Evolutionary conservation across 1,284 basidiomycete genomes (phyloP), one percentile per base, ranked within the genome.

Genomic region (Grifola frondosa): DNA sequence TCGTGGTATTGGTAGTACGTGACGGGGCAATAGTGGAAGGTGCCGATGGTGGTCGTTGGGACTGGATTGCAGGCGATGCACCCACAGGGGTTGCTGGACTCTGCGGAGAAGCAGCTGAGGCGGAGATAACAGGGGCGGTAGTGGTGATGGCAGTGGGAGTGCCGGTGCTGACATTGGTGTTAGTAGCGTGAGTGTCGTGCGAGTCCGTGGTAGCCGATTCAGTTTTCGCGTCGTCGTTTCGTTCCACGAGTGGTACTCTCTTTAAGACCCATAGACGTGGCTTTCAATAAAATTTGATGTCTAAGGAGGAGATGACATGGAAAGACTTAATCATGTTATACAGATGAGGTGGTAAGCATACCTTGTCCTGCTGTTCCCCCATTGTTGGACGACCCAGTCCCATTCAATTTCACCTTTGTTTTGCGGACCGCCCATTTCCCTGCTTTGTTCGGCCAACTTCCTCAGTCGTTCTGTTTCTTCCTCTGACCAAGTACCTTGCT

Each of bases 221-320:
- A n/a, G n/a, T n/a, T n/a, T 48, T 77, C 69, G 65, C 77, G 70
- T 33, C 81, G 73, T 30, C 85, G 74, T 56, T 88, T 88, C 17
- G 71, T 69, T 1, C 78, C 80, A 26, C 82, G 66, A 1, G 76
- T 79, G 5, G 84, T 79, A 46, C 81, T 85, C 53, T 85, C 83
- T 62, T 88, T 88, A 30, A 89, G 66, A 5, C 82, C 81, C 20
- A 89, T 63, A n/a, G 74, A 69, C 1, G 83, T 88, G 4, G 86
- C 87, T 60, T 87, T 88, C 49, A 87, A 75, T 23, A 88, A 66
- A 40, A 89, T 88, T 61, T 89, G 86, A 54, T 87, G 84, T 56
- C 85, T 88, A 52, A 13, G 16, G 35, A 40, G 16, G 24, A 16
- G 30, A 29, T 24, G 34, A 40, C 40, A 51, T 29, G 26, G 20